Percentiles rank a stretch among this genome's conserved stretches.
Conservation (phyloP, 495 filamentous ascomycete genomes). For the Trichocladium antarcticum region DNA sequence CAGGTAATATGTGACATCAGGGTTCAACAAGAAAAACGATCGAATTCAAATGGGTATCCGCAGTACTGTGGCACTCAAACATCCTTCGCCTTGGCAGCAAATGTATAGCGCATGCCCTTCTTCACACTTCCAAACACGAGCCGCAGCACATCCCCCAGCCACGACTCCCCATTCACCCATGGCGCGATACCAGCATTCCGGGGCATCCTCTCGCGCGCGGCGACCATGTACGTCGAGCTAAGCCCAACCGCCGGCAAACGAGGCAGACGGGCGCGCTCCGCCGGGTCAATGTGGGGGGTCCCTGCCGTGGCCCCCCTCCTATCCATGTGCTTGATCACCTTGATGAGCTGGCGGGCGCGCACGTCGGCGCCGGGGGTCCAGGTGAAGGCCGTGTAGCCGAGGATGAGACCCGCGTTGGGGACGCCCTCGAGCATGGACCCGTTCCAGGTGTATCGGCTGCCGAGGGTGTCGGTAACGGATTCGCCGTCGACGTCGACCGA, state of each 20-base stretch:
- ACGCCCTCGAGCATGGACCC: constrained; percentile 36
- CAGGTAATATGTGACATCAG: too few species aligned
- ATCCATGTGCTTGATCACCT: constrained; percentile 31
- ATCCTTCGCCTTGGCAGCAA: constrained; percentile 5
- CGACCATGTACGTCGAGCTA: constrained; percentile 26
- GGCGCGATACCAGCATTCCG: constrained; percentile 23
- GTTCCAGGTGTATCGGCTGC: constrained; percentile 44
- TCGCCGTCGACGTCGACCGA: constrained; percentile 45
- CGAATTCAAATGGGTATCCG: not conserved
- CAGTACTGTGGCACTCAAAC: not conserved
- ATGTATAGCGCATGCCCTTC: constrained; percentile 23
- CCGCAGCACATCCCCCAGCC: constrained; percentile 20
- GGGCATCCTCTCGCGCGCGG: constrained; percentile 25
- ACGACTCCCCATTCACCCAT: constrained; percentile 26
- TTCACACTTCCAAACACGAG: constrained; percentile 23
- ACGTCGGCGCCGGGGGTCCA: constrained; percentile 43
- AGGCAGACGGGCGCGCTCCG: constrained; percentile 10
- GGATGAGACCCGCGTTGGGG: constrained; percentile 28
- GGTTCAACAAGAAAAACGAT: too few species aligned
- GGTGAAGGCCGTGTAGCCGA: constrained; percentile 44
- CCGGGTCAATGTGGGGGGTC: constrained; percentile 17
- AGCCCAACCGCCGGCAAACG: constrained; percentile 15
- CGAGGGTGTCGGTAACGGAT: constrained; percentile 40
- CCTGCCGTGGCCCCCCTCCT: constrained; percentile 23
- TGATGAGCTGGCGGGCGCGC: constrained; percentile 24